These are phyloP conservation scores for Lentinula sp. DNA, from an alignment of 768 basidiomycete species.

Conservation along the genomic window DNA sequence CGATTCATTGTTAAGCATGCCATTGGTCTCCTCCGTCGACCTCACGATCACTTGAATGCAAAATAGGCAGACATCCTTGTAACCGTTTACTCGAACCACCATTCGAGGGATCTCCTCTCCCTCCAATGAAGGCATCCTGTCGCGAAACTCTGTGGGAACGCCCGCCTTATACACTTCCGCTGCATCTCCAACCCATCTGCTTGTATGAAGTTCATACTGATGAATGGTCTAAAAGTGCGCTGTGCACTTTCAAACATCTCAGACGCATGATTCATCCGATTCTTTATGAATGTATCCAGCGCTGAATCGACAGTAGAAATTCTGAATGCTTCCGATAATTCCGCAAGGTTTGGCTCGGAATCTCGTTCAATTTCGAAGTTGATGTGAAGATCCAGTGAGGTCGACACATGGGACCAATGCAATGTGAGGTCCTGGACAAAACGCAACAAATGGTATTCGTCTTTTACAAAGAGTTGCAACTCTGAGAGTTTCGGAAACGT, in stretches of 20 bases:
- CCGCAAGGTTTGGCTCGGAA: neutral
- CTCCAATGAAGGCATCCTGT: neutral
- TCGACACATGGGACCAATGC: neutral
- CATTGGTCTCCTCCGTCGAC: too few relatives aligned
- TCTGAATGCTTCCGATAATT: neutral
- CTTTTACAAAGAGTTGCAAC: neutral
- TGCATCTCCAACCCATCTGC: neutral
- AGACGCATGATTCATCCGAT: neutral
- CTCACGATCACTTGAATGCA: too few relatives aligned
- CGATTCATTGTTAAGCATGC: too few relatives aligned
- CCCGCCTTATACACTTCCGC: neutral
- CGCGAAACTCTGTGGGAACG: neutral
- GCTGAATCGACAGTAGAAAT: neutral
- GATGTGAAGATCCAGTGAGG: neutral
- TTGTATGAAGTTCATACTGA: constrained; percentile 1
- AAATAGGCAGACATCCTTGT: too few relatives aligned
- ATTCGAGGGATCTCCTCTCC: neutral
- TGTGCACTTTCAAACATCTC: neutral
- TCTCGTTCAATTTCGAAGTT: neutral
- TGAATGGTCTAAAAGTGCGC: neutral
- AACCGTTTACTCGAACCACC: neutral
- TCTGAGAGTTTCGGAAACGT: neutral
- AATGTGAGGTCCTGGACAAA: neutral
- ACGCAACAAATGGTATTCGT: neutral
- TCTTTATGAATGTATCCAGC: neutral